phyloP scores from a whole-genome alignment of 768 basidiomycete species.

The Xerocomus brunneocitrinus region DNA sequence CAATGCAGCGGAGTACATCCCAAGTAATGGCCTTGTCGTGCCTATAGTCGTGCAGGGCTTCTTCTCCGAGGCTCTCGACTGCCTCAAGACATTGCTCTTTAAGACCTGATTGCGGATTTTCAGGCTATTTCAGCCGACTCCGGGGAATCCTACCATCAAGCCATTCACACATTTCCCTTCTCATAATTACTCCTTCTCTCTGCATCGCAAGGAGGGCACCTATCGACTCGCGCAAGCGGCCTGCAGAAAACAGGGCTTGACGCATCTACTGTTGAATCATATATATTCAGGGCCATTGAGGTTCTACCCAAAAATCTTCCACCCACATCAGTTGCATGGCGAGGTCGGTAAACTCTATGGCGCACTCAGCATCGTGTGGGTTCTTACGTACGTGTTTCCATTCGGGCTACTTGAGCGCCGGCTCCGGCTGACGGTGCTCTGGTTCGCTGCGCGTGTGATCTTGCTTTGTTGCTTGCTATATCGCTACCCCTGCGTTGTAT shows the following conservation, averaged over 20 bases:
- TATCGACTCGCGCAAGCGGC: neutral
- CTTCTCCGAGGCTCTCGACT: neutral
- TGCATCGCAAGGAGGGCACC: neutral
- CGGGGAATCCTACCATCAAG: neutral
- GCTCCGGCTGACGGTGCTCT: too few relatives aligned
- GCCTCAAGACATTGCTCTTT: neutral
- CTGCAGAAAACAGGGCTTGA: neutral
- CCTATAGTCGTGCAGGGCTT: neutral
- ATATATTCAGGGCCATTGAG: neutral
- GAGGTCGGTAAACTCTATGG: constrained; percentile 79
- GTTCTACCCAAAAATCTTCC: constrained; percentile 14
- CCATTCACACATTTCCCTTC: neutral
- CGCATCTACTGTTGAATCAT: neutral
- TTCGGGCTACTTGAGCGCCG: too few relatives aligned
- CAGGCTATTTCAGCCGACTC: neutral
- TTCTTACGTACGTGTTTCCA: constrained; percentile 46
- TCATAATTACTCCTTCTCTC: neutral
- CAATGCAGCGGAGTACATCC: neutral
- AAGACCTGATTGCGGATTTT: neutral
- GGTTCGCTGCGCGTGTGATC: too few relatives aligned
- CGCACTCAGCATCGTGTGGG: constrained; percentile 69
- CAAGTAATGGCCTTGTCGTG: neutral
- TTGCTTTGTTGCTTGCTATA: too few relatives aligned
- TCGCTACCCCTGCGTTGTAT: constrained; percentile 59
- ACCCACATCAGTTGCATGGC: constrained; percentile 14